phyloP scores from a whole-genome alignment of 1,284 basidiomycete genomes.

The Athelia psychrophila region DNA sequence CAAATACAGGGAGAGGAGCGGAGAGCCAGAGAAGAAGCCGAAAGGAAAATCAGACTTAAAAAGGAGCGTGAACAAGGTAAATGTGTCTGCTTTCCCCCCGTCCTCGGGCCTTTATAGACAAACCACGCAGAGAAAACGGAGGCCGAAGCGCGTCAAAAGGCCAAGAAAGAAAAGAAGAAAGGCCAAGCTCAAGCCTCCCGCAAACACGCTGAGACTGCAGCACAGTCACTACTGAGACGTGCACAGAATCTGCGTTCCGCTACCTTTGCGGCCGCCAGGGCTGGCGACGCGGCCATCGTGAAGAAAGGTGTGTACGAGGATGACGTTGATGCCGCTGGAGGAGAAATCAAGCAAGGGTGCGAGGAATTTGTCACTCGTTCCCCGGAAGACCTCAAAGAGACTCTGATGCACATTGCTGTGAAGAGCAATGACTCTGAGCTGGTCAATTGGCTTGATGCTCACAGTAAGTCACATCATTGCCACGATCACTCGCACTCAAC shows the following conservation, averaged over 20 bases:
- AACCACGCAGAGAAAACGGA: slow-evolving; percentile 41
- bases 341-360: slow-evolving; percentile 59
- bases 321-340: slow-evolving; percentile 64
- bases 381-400: slow-evolving; percentile 58
- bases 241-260: slow-evolving; percentile 54
- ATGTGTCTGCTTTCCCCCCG: slow-evolving; percentile 13
- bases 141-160: slow-evolving; percentile 56
- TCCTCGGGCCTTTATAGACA: slow-evolving; percentile 5
- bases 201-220: slow-evolving; percentile 47
- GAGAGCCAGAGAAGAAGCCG: slow-evolving; percentile 40
- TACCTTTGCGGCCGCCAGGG: slow-evolving; percentile 61
- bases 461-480: slow-evolving; percentile 45
- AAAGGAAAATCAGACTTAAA: slow-evolving; percentile 42
- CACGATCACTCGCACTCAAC: slow-evolving; percentile 14
- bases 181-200: slow-evolving; percentile 47
- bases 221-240: slow-evolving; percentile 41
- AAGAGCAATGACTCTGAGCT: slow-evolving; percentile 51
- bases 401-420: slow-evolving; percentile 65
- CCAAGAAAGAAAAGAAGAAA: slow-evolving; percentile 52
- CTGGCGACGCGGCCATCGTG: slow-evolving; percentile 47
- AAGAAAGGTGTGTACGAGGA: slow-evolving; percentile 67
- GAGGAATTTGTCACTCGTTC: slow-evolving; percentile 43
- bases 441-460: slow-evolving; percentile 64
- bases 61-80: slow-evolving; percentile 52
- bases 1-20: slow-evolving; percentile 51